Base-by-base conservation (phyloP, 1,284 basidiomycete species). In the Fomes fomentarius region DNA sequence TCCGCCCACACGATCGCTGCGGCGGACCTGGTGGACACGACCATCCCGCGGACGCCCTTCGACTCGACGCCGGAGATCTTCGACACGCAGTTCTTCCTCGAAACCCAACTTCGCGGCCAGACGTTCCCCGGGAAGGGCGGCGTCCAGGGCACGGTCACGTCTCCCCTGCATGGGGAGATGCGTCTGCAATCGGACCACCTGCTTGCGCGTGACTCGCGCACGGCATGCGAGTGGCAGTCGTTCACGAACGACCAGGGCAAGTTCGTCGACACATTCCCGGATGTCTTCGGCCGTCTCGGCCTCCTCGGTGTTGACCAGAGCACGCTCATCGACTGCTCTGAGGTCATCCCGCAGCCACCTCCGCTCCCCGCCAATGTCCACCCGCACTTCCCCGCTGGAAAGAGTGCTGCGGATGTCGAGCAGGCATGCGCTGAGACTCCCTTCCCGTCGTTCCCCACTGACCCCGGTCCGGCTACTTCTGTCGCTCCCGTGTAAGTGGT, bases 91-190 rank as follows among this genome's bases (percentile, higher is more conserved):
- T 45, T 45, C 43, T 45, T 45, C 30, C 21, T 45, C 30, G 43
- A 45, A 31, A 45, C 43, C 30, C 43, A 57, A 21, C 69, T 71
- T 63, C 58, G 60, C 65, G 61, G 57, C 54, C 38, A 67, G 69
- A 57, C 60, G 8, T 54, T 67, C 41, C 57, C 69, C 52, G 67
- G 69, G 17, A 61, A 66, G 31, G 51, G 69, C 58, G 30, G 35
- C 24, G 40, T 39, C 38, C 38, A 61, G 17, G 43, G 43, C 31
- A 25, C 26, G 22, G 45, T 63, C 40, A 52, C 56, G 11, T 38
- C 59, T 50, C 46, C 61, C 50, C 54, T 63, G 53, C 22, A 56
- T 58, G 30, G 52, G 58, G 47, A 65, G 35, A 75, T 44, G 46
- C 37, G 37, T 25, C 34, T 47, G 8, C 43, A 45, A 31, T 34